Conservation (phyloP, 495 filamentous ascomycete species). For the Extremus antarcticus region DNA sequence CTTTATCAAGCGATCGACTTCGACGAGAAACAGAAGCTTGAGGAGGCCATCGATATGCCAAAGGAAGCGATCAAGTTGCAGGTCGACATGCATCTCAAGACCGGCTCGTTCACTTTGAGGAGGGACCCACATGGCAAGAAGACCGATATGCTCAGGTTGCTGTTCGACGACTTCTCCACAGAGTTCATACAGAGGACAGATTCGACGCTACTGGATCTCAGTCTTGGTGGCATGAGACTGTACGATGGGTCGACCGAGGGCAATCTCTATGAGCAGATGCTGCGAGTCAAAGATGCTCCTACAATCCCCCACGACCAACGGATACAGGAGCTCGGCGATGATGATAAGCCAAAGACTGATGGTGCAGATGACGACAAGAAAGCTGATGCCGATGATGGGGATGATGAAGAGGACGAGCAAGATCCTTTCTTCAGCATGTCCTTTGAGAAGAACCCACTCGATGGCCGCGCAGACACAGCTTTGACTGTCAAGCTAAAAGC, state of each 20-base stretch:
- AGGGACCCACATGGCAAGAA: slow-evolving; percentile 70
- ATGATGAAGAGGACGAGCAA: slow-evolving; percentile 39
- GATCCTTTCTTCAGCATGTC: slow-evolving; percentile 81
- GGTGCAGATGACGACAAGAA: slow-evolving; percentile 30
- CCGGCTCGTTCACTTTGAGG: slow-evolving; percentile 87
- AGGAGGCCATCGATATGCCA: slow-evolving; percentile 78
- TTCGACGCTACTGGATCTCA: slow-evolving; percentile 76
- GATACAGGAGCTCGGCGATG: slow-evolving; percentile 49
- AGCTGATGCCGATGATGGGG: slow-evolving; percentile 27
- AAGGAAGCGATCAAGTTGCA: slow-evolving; percentile 86
- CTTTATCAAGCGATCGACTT: slow-evolving; percentile 95
- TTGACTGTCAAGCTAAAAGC: slow-evolving; percentile 86
- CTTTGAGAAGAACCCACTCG: slow-evolving; percentile 88
- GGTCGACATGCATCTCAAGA: slow-evolving; percentile 76
- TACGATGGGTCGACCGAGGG: slow-evolving; percentile 91
- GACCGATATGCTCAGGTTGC: slow-evolving; percentile 72
- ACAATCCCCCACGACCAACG: slow-evolving; percentile 38
- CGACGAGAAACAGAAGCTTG: slow-evolving; percentile 86
- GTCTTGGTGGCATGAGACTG: slow-evolving; percentile 82
- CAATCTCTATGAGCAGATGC: slow-evolving; percentile 84
- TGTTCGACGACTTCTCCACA: slow-evolving; percentile 88
- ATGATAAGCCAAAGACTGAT: slow-evolving; percentile 9
- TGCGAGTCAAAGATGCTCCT: slow-evolving; percentile 80
- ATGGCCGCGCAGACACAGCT: slow-evolving; percentile 80
- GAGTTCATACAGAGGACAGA: slow-evolving; percentile 79